A percentile compares a stretch with the other conserved stretches of the same genome.
Conservation (phyloP, 2,329 filamentous ascomycete genomes). For the Xylaria sp. region DNA sequence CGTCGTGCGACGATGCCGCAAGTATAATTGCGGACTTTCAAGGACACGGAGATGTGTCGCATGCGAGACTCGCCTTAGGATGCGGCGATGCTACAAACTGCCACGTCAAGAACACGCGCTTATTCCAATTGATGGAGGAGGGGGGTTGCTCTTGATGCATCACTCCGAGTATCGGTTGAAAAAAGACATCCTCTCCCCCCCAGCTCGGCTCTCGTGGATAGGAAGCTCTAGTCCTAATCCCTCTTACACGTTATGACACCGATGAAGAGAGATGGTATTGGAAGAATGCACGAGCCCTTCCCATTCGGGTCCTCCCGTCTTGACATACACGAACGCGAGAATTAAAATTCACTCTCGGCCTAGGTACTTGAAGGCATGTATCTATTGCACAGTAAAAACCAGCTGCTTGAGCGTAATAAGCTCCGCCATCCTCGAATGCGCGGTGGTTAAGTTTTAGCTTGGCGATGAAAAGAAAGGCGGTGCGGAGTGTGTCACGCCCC, state of each 20-base stretch:
- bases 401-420: no score
- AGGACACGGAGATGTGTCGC: constrained; percentile 32
- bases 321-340: no score
- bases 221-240: no score
- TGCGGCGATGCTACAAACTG: constrained; percentile 35
- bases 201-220: not conserved
- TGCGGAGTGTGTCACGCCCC: constrained; percentile 30
- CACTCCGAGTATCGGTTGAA: not conserved
- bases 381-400: no score
- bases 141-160: constrained; percentile 1
- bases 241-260: not conserved
- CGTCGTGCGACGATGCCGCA: constrained; percentile 40
- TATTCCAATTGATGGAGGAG: constrained; percentile 43
- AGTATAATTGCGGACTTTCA: constrained; percentile 37
- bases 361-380: not conserved
- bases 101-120: constrained; percentile 39
- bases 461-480: constrained; percentile 3
- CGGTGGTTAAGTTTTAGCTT: not conserved
- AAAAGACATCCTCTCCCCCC: no score
- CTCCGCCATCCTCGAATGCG: no score
- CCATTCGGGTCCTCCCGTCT: no score
- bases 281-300: not conserved
- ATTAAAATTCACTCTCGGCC: no score
- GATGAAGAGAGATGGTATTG: not conserved
- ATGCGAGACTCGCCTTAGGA: constrained; percentile 30